Percentiles rank a stretch among this genome's conserved stretches.
Conservation (phyloP, 441 rosid species). For the Sinapis alba region DNA sequence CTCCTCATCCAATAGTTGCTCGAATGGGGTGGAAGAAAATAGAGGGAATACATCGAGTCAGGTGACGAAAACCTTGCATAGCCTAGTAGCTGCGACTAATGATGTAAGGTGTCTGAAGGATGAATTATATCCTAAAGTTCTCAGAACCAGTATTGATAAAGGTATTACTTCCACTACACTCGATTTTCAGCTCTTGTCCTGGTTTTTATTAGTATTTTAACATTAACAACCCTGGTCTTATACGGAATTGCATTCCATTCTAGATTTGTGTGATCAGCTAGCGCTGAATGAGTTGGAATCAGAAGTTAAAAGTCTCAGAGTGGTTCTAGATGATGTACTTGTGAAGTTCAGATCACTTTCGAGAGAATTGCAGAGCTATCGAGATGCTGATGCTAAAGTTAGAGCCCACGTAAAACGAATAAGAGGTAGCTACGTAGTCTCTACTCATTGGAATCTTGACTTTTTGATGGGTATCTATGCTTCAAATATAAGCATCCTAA, state of each 20-base stretch:
- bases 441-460: conserved; percentile 7
- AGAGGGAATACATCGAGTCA: conserved; percentile 48
- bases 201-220: neutral
- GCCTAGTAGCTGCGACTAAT: conserved; percentile 56
- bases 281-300: conserved; percentile 53
- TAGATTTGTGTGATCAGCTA: conserved; percentile 60
- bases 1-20: conserved; percentile 59
- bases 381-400: conserved; percentile 68
- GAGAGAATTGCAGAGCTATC: conserved; percentile 62
- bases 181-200: neutral
- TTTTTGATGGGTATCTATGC: no score
- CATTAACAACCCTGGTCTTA: conserved; percentile 21
- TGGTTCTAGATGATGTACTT: conserved; percentile 64
- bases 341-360: conserved; percentile 67
- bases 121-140: conserved; percentile 54
- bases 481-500: no score
- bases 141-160: conserved; percentile 52
- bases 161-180: conserved; percentile 45
- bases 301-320: conserved; percentile 71
- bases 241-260: conserved; percentile 36
- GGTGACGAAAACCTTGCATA: conserved; percentile 48
- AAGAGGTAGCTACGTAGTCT: conserved; percentile 60
- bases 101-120: conserved; percentile 67
- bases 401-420: conserved; percentile 68
- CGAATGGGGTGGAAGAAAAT: conserved; percentile 48